Base-by-base conservation (phyloP, 768 basidiomycete genomes). In the Multifurca ochricompacta region DNA sequence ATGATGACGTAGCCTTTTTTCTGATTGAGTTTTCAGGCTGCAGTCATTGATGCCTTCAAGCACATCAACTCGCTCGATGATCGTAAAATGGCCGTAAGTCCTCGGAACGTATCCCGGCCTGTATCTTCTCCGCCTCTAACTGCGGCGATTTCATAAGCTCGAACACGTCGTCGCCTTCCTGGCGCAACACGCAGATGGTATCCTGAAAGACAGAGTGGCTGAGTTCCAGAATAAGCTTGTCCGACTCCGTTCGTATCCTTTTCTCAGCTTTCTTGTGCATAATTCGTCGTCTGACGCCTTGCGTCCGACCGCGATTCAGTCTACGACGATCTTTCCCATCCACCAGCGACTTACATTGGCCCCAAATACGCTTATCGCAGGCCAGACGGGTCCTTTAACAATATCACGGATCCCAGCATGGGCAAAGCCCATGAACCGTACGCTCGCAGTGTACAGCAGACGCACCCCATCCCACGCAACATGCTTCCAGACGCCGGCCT, bases 291-390 rank as follows among this genome's bases (percentile, higher is more conserved):
- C 16, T 55, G 44, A 13, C 25, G n/a, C n/a, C n/a, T n/a, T n/a
- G 31, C 16, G 18, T 27, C 31, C 45, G 49, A 18, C 21, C 18
- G 4, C 34, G 58, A 14, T 19, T 1, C 59, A 90, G 87, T 89
- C 53, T 91, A 90, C 67, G 80, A 85, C 59, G 91, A 93, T 66
- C 77, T 95, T 14, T 68, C 80, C 0, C 91, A 92, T 66, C 91
- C 91, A 3, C 77, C 89, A 6, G 71, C 81, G 6, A 87, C 89
- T 1, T 81, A 73, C 59, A 67, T 90, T 34, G 81, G 87, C 16
- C 71, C 75, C 23, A 60, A 78, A 47, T 83, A 80, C 59, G 75
- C 80, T 1, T 91, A 77, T 73, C 81, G 91, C 31, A 66, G 77
- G 1, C 84, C 87, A 3, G 91, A 93, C 66, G 91, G 91, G 6